Conservation (phyloP, 192 early-diverging fungal species). For the Backusella psychrophila region DNA sequence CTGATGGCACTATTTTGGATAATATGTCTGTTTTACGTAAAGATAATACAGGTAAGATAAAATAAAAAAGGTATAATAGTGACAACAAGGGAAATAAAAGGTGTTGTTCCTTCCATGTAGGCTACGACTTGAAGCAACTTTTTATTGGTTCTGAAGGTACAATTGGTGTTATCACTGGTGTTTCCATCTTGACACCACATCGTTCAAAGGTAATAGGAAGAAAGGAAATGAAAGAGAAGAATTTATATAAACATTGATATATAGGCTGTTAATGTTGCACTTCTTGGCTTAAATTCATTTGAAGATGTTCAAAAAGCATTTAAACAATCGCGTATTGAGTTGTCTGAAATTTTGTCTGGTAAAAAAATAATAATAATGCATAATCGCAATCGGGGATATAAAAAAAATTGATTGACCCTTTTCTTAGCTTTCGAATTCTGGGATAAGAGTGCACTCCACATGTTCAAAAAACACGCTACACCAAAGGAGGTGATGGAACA, state of each 20-base stretch:
- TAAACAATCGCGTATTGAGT: conserved; percentile 66
- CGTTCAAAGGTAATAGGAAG: conserved; percentile 51
- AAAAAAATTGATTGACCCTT: neutral
- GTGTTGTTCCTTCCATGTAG: neutral
- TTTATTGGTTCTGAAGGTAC: conserved; percentile 99
- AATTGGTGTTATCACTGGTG: conserved; percentile 91
- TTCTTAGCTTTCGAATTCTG: conserved; percentile 92
- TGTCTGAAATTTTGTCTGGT: conserved; percentile 89
- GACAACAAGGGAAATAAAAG: neutral
- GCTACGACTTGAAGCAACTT: conserved; percentile 97
- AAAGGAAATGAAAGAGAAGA: neutral
- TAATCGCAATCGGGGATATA: neutral
- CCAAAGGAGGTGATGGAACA: conserved; percentile 64
- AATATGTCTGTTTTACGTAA: conserved; percentile 86
- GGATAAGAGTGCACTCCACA: conserved; percentile 69
- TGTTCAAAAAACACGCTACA: conserved; percentile 74
- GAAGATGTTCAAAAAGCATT: conserved; percentile 82
- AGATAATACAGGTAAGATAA: conserved; percentile 82
- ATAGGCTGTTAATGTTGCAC: conserved; percentile 66
- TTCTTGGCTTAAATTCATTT: conserved; percentile 78
- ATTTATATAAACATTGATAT: neutral
- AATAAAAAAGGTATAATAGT: no score
- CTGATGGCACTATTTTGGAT: conserved; percentile 89
- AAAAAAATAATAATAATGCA: neutral
- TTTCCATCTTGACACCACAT: conserved; percentile 85